Percentiles rank a stretch among this genome's conserved stretches.
Evolutionary conservation across 495 filamentous ascomycete genomes (phyloP).

Genomic region (Hypoxylon lenormandii): DNA sequence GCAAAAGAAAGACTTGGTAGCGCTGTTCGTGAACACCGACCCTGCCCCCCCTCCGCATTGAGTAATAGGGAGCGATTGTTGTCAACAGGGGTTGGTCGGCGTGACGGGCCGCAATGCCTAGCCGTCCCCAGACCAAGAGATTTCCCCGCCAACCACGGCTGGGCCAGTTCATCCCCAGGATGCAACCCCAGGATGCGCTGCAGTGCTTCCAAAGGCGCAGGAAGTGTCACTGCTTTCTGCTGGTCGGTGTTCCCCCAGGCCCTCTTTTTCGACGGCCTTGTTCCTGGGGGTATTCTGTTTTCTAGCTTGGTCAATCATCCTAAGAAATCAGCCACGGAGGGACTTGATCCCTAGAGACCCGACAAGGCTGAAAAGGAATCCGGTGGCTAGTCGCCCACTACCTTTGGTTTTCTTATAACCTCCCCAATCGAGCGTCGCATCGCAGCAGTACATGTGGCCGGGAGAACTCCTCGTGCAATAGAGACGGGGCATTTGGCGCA

Average conservation of each 20-base stretch:
- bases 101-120: conserved; percentile 48
- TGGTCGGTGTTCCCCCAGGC: conserved; percentile 5
- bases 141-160: conserved; percentile 51
- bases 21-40: conserved; percentile 17
- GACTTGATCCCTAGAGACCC: conserved; percentile 46
- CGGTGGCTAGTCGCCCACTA: conserved; percentile 39
- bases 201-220: conserved; percentile 37
- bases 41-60: conserved; percentile 28
- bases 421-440: conserved; percentile 45
- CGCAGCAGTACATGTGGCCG: conserved; percentile 46
- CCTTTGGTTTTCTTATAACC: conserved; percentile 21
- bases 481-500: conserved; percentile 41
- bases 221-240: conserved; percentile 22
- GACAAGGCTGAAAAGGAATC: conserved; percentile 51
- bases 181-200: conserved; percentile 36
- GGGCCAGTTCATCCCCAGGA: conserved; percentile 37
- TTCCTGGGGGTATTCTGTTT: conserved; percentile 13
- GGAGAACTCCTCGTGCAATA: conserved; percentile 51
- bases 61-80: conserved; percentile 30
- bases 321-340: conserved; percentile 48
- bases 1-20: conserved; percentile 18
- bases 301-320: conserved; percentile 38
- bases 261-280: conserved; percentile 33
- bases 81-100: conserved; percentile 45
- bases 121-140: conserved; percentile 46